A percentile compares a stretch with the other conserved stretches of the same genome.
Conservation (phyloP, 2,329 filamentous ascomycete species). For the Fusarium tjaetaba region DNA sequence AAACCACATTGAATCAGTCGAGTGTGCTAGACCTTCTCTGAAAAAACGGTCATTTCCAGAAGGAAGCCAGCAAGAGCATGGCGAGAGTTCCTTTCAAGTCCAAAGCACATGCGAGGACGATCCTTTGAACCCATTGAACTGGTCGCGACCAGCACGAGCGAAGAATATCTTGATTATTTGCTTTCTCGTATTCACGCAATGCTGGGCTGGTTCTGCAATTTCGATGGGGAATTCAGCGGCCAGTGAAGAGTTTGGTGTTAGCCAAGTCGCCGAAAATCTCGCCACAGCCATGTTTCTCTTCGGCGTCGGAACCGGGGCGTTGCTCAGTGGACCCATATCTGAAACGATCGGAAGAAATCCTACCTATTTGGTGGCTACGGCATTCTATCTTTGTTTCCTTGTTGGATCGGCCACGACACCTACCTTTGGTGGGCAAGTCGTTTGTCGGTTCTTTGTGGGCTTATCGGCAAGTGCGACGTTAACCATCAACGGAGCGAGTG, state of each 20-base stretch:
- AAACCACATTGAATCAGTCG: not conserved
- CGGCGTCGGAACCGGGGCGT: constrained; percentile 49
- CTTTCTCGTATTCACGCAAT: constrained; percentile 53
- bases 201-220: constrained; percentile 58
- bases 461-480: constrained; percentile 2
- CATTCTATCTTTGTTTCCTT: not conserved
- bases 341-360: constrained; percentile 50
- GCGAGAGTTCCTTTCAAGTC: not conserved
- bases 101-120: constrained; percentile 40
- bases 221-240: constrained; percentile 58
- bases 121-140: constrained; percentile 55
- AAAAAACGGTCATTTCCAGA: not conserved
- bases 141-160: constrained; percentile 42
- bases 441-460: not conserved
- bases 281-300: constrained; percentile 51
- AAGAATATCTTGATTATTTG: constrained; percentile 49
- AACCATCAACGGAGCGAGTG: not conserved
- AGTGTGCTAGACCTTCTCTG: no score
- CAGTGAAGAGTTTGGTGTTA: constrained; percentile 56
- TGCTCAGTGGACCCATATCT: constrained; percentile 50
- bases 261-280: constrained; percentile 59
- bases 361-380: constrained; percentile 44
- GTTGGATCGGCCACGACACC: not conserved
- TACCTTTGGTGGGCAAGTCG: constrained; percentile 1
- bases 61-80: not conserved